phyloP scores from a whole-genome alignment of 352 stramenopile species.

The Bremia lactucae region DNA sequence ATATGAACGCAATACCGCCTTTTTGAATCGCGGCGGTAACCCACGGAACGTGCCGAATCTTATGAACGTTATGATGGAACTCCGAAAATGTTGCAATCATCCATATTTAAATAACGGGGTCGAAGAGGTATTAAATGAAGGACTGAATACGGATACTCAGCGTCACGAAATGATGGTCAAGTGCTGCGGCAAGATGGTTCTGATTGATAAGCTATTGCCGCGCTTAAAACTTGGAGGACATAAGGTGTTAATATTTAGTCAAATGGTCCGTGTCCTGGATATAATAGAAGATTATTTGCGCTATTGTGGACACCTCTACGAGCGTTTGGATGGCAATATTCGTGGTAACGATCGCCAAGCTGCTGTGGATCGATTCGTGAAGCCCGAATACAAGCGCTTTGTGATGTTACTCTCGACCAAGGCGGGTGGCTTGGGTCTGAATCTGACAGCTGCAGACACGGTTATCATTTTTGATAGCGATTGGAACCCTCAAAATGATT shows the following conservation, averaged over 20 bases:
- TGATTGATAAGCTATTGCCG: conserved; percentile 98
- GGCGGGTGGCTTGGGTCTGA: conserved; percentile 90
- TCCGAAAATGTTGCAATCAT: conserved; percentile 88
- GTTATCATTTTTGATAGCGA: conserved; percentile 98
- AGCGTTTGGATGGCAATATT: conserved; percentile 97
- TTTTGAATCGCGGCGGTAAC: conserved; percentile 75
- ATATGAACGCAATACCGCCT: conserved; percentile 95
- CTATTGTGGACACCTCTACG: conserved; percentile 87
- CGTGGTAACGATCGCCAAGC: conserved; percentile 83
- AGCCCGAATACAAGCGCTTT: conserved; percentile 89
- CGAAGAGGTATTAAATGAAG: conserved; percentile 80
- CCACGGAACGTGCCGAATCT: conserved; percentile 80
- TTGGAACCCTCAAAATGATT: conserved; percentile 97
- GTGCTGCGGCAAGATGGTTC: conserved; percentile 98
- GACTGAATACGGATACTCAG: conserved; percentile 53
- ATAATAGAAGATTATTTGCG: conserved; percentile 99
- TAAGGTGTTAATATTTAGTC: conserved; percentile 98
- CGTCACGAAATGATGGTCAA: conserved; percentile 92
- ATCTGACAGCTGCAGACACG: conserved; percentile 89
- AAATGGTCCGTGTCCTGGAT: conserved; percentile 98
- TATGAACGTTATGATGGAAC: conserved; percentile 90
- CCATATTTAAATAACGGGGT: conserved; percentile 91
- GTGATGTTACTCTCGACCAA: conserved; percentile 98
- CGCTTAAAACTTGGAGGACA: conserved; percentile 94
- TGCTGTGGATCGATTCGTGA: conserved; percentile 82